Conservation (phyloP, 352 stramenopile species). For the Saprolegnia diclina region DNA sequence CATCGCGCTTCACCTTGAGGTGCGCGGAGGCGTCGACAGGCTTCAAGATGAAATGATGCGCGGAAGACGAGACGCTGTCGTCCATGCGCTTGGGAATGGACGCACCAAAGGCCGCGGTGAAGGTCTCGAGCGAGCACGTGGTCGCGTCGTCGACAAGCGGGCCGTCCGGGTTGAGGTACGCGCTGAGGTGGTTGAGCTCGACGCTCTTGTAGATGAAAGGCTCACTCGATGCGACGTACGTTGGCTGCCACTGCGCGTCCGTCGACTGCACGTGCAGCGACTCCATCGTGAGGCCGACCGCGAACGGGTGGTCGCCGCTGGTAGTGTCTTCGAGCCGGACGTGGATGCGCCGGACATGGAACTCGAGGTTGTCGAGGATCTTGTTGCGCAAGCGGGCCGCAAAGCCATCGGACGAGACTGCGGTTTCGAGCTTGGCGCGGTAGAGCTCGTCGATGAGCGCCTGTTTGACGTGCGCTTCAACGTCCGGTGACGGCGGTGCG, state of each 20-base stretch:
- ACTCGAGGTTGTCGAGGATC: constrained; percentile 86
- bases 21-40: constrained; percentile 73
- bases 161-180: constrained; percentile 75
- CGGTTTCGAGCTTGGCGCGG: constrained; percentile 44
- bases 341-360: constrained; percentile 82
- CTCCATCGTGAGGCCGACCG: constrained; percentile 53
- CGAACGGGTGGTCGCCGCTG: constrained; percentile 75
- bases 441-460: constrained; percentile 79
- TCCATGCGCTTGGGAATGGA: constrained; percentile 83
- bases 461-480: constrained; percentile 80
- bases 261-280: constrained; percentile 50
- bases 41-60: constrained; percentile 80
- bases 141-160: constrained; percentile 51
- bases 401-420: constrained; percentile 46
- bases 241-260: constrained; percentile 81
- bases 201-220: constrained; percentile 87
- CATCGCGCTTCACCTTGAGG: constrained; percentile 78
- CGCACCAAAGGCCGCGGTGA: constrained; percentile 64
- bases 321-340: constrained; percentile 71
- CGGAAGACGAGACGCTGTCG: constrained; percentile 36
- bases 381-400: constrained; percentile 75
- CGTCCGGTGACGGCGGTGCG: constrained; percentile 33
- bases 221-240: constrained; percentile 78
- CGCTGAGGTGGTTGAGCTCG: constrained; percentile 80
- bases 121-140: constrained; percentile 68